These are phyloP conservation scores for Podospora comata DNA, from an alignment of 495 filamentous ascomycete species.

Conservation along the genomic window DNA sequence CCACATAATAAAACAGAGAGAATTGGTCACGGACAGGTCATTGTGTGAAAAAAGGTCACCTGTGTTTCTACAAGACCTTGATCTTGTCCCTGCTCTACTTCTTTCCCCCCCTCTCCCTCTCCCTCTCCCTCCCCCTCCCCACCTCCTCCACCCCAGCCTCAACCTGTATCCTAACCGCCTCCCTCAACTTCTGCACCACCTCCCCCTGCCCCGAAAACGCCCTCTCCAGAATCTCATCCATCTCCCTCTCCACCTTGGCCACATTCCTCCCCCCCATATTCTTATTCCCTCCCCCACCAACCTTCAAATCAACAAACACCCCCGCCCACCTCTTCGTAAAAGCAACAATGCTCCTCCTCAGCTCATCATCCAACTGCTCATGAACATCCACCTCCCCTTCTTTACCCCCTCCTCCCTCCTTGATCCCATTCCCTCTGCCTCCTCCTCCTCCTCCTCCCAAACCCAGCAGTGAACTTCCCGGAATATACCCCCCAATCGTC, in stretches of 20 bases:
- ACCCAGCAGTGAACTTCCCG: slow-evolving; percentile 38
- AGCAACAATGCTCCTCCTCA: slow-evolving; percentile 74
- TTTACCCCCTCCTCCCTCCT: not conserved
- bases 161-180: slow-evolving; percentile 47
- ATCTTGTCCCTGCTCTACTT: not conserved
- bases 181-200: slow-evolving; percentile 48
- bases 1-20: not conserved
- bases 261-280: slow-evolving; percentile 39
- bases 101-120: not conserved
- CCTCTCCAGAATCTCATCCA: slow-evolving; percentile 43
- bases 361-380: slow-evolving; percentile 74
- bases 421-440: not conserved
- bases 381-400: slow-evolving; percentile 51
- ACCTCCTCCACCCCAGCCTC: slow-evolving; percentile 34
- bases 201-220: slow-evolving; percentile 49
- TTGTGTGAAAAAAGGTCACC: no score
- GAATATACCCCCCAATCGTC: slow-evolving; percentile 10
- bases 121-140: slow-evolving; percentile 16
- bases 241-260: slow-evolving; percentile 43
- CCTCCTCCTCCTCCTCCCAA: slow-evolving; percentile 18
- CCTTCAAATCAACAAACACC: slow-evolving; percentile 37
- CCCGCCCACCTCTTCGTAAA: slow-evolving; percentile 65
- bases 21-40: not conserved
- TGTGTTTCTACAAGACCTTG: not conserved
- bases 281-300: not conserved